Evolutionary conservation across 306 rosid species (phyloP).

Genomic region (Castanopsis chinensis): DNA sequence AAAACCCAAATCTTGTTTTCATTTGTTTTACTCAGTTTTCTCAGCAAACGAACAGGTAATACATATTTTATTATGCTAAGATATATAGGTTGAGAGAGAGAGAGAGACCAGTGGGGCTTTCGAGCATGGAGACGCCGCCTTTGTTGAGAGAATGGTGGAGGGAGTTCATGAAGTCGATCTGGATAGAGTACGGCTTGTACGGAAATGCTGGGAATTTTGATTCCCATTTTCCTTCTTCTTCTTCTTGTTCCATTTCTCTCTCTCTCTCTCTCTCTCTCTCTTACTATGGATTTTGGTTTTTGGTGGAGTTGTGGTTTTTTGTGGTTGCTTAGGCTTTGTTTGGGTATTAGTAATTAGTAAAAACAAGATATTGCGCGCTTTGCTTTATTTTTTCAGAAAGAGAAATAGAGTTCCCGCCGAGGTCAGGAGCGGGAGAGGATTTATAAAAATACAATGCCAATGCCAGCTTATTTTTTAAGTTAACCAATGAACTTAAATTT

Average conservation of each 20-base stretch:
- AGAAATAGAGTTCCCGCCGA: background rate
- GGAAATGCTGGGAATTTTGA: conserved; percentile 70
- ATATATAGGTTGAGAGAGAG: background rate
- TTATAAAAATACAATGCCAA: too few species aligned
- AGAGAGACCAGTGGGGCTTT: conserved; percentile 79
- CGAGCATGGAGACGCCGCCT: conserved; percentile 90
- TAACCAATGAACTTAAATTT: too few species aligned
- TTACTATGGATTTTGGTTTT: background rate
- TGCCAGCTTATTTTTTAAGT: too few species aligned
- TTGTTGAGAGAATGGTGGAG: conserved; percentile 62
- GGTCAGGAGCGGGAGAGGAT: background rate
- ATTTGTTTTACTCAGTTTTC: background rate
- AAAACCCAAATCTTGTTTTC: background rate
- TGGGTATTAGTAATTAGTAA: background rate
- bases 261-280: conserved; percentile 6
- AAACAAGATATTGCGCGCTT: conserved; percentile 2
- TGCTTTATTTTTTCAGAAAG: background rate
- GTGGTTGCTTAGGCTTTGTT: background rate
- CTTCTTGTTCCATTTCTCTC: conserved; percentile 30
- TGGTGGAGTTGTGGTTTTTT: background rate
- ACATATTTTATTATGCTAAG: background rate
- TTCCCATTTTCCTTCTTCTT: conserved; percentile 18
- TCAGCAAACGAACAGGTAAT: background rate
- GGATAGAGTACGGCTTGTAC: conserved; percentile 75
- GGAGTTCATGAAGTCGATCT: conserved; percentile 84